Conservation (phyloP, 2,329 filamentous ascomycete genomes). For the Alternaria infectoria region DNA sequence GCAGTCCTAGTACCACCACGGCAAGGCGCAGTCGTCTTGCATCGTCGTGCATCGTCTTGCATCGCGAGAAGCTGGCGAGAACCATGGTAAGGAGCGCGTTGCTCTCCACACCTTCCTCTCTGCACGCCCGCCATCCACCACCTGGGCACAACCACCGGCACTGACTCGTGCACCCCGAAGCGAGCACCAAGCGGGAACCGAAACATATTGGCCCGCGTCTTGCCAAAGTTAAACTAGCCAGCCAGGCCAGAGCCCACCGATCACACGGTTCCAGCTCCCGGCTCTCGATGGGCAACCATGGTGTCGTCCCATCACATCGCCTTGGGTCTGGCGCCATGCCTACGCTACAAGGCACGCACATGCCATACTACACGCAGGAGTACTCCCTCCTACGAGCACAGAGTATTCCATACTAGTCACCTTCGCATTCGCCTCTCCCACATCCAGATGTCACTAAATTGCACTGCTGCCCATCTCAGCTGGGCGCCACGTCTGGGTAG, state of each 20-base stretch:
- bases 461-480: neutral
- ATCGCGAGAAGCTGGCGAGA: neutral
- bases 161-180: slow-evolving; percentile 10
- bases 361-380: neutral
- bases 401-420: neutral
- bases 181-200: slow-evolving; percentile 6
- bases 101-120: neutral
- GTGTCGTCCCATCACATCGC: slow-evolving; percentile 1
- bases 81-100: neutral
- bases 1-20: neutral
- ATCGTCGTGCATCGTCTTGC: neutral
- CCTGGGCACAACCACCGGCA: neutral
- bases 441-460: neutral
- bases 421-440: neutral
- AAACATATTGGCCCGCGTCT: slow-evolving; percentile 11
- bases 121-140: neutral
- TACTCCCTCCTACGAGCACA: neutral
- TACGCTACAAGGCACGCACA: neutral
- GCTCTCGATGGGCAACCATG: neutral
- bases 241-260: neutral
- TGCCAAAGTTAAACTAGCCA: slow-evolving; percentile 2
- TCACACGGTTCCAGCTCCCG: slow-evolving; percentile 14
- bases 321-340: neutral
- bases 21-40: neutral
- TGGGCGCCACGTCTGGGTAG: neutral